A percentile compares a stretch with the other conserved stretches of the same genome.
phyloP scores from a whole-genome alignment of 2,329 filamentous ascomycete species.

The Xylariaceae sp. region DNA sequence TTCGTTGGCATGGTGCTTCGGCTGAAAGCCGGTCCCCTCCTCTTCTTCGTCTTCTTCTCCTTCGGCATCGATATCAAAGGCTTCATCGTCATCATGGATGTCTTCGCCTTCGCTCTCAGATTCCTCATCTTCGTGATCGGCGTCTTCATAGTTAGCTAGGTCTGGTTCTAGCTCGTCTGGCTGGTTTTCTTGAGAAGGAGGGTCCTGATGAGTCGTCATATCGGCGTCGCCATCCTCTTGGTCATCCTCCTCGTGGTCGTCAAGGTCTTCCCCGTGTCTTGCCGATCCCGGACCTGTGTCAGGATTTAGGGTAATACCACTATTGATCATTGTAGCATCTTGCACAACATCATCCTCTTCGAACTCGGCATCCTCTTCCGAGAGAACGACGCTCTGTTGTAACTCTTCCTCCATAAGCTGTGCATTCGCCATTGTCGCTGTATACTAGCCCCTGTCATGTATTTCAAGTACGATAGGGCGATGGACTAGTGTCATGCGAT shows the following conservation, averaged over 20 bases:
- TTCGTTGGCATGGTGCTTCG: constrained; percentile 22
- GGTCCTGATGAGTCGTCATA: constrained; percentile 19
- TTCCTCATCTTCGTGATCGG: constrained; percentile 32
- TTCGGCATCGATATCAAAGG: constrained; percentile 50
- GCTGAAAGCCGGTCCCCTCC: constrained; percentile 14
- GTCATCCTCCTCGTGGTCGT: constrained; percentile 33
- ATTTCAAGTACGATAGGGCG: background rate
- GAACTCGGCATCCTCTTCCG: constrained; percentile 52
- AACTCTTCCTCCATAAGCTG: constrained; percentile 65
- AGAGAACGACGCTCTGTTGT: constrained; percentile 61
- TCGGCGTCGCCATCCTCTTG: constrained; percentile 39
- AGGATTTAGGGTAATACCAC: constrained; percentile 25
- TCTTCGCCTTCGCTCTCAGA: constrained; percentile 40
- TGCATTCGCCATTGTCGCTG: constrained; percentile 54
- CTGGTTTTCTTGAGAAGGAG: constrained; percentile 12
- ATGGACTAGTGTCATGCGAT: background rate
- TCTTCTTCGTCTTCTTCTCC: constrained; percentile 51
- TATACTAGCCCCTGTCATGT: background rate
- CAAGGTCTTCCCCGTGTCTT: constrained; percentile 21
- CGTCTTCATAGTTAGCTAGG: constrained; percentile 41
- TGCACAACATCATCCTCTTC: constrained; percentile 47
- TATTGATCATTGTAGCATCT: constrained; percentile 40
- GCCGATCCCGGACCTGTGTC: constrained; percentile 2
- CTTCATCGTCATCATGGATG: constrained; percentile 46
- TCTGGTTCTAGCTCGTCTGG: constrained; percentile 27